Conservation (phyloP, 345 rosid species). For the Arabidopsis thaliana region TAIR10.1 NC_003070.9:8997001-8997500, state of each 20-base stretch:
- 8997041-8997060: constrained; percentile 15
- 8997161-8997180: not conserved
- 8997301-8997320: constrained; percentile 69
- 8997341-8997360: constrained; percentile 45
- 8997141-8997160: constrained; percentile 1
- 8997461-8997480: constrained; percentile 79
- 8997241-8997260: constrained; percentile 84
- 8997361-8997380: constrained; percentile 55
- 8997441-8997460: constrained; percentile 71
- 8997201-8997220: constrained; percentile 91
- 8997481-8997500: constrained; percentile 54
- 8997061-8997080: constrained; percentile 55
- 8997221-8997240: constrained; percentile 93
- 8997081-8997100: constrained; percentile 84
- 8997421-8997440: constrained; percentile 92
- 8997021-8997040: constrained; percentile 8
- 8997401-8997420: constrained; percentile 82
- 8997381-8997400: constrained; percentile 85
- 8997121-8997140: not conserved
- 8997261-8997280: constrained; percentile 73
- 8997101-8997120: constrained; percentile 98
- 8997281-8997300: constrained; percentile 84
- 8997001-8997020: constrained; percentile 36
- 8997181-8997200: not conserved
- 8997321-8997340: constrained; percentile 76